phyloP scores from a whole-genome alignment of 148 eudicot genomes.

The Fallopia convolvulus region DNA sequence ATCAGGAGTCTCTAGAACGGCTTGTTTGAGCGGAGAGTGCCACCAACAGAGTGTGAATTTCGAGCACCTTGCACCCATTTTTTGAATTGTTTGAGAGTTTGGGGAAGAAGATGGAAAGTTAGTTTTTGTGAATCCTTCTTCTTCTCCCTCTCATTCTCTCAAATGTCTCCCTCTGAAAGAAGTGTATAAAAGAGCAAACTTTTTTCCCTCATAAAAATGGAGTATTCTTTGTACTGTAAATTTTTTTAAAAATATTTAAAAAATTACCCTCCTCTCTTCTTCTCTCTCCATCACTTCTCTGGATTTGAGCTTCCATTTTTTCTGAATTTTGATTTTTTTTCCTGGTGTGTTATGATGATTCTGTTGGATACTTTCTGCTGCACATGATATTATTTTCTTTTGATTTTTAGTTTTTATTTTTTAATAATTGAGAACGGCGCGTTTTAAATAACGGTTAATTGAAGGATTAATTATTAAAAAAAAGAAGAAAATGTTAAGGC shows the following conservation, averaged over 20 bases:
- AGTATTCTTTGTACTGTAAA: slow-evolving; percentile 11
- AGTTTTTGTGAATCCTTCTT: background rate
- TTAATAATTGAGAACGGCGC: background rate
- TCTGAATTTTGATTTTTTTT: background rate
- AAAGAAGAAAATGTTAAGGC: background rate
- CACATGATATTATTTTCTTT: background rate
- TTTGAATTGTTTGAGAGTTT: background rate
- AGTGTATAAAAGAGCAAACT: slow-evolving; percentile 8
- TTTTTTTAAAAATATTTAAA: background rate
- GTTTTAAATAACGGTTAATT: slow-evolving; percentile 2
- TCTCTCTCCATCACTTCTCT: slow-evolving; percentile 1
- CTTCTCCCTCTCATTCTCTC: background rate
- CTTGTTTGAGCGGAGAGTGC: slow-evolving; percentile 46
- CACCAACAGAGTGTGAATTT: slow-evolving; percentile 57
- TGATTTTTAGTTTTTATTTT: background rate
- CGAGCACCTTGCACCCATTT: slow-evolving; percentile 55
- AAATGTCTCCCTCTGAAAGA: slow-evolving; percentile 7
- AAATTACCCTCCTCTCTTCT: slow-evolving; percentile 1
- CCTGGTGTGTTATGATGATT: slow-evolving; percentile 5
- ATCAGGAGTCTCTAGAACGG: slow-evolving; percentile 44
- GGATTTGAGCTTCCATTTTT: slow-evolving; percentile 3
- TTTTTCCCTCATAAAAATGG: slow-evolving; percentile 14
- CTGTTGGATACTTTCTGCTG: slow-evolving; percentile 4
- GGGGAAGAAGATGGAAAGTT: background rate
- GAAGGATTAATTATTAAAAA: background rate